These are phyloP conservation scores for Quercus rubra DNA, from an alignment of 306 rosid genomes.

Conservation along the genomic window DNA sequence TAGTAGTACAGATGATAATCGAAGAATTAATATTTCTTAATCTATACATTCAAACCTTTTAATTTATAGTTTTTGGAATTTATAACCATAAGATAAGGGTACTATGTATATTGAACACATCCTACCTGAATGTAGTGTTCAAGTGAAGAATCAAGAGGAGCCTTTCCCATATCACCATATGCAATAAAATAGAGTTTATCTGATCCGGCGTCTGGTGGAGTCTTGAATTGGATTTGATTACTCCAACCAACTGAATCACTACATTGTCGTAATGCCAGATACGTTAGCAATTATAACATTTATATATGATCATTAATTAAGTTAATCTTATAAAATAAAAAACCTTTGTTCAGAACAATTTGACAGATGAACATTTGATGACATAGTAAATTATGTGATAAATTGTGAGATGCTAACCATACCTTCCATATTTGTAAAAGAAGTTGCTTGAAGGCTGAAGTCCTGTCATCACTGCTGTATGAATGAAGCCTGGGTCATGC, in stretches of 20 bases:
- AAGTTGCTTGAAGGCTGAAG: slow-evolving; percentile 61
- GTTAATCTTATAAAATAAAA: not conserved
- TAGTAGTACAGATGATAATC: too few species aligned
- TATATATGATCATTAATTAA: not conserved
- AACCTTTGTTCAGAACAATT: not conserved
- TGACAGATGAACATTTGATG: too few species aligned
- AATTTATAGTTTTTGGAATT: too few species aligned
- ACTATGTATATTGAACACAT: not conserved
- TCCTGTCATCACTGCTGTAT: slow-evolving; percentile 73
- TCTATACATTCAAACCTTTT: too few species aligned
- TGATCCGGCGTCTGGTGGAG: slow-evolving; percentile 81
- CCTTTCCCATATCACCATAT: slow-evolving; percentile 87
- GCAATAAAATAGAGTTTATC: slow-evolving; percentile 59
- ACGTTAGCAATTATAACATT: not conserved
- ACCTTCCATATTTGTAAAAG: slow-evolving; percentile 86
- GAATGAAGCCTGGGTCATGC: slow-evolving; percentile 95
- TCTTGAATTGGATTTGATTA: slow-evolving; percentile 40
- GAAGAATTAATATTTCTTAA: too few species aligned
- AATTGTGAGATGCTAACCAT: not conserved
- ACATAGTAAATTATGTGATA: too few species aligned
- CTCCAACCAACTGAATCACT: slow-evolving; percentile 81
- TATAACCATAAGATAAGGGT: too few species aligned
- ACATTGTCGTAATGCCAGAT: slow-evolving; percentile 2
- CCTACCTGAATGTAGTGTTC: slow-evolving; percentile 91
- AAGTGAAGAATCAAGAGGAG: slow-evolving; percentile 68